Evolutionary conservation across 352 stramenopile species (phyloP), one percentile per base, ranked within the genome.

Genomic region (Globisporangium paddicum): DNA sequence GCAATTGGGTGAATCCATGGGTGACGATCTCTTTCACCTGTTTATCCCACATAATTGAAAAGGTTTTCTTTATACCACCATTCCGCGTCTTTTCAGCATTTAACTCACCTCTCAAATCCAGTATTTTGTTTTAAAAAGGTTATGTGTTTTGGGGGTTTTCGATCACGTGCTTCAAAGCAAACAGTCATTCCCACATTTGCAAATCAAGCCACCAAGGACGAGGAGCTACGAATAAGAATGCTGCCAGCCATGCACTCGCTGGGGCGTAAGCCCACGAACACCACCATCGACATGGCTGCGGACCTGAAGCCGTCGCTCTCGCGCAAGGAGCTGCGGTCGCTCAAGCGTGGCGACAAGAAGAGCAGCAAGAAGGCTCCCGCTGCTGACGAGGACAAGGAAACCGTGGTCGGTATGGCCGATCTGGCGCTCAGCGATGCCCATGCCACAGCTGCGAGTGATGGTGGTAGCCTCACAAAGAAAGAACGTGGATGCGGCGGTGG

Each of bases 311-410:
- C 63, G 9, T 68, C 55, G 40, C 64, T 79, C 13, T 84, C 74
- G 7, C 66, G 63, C n/a, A 84, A 84, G 60, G 74, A 84, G 58
- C 70, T 72, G 53, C 69, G 74, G 55, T 62, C 37, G n/a, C 60
- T 68, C n/a, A 77, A 73, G 57, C 67, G 64, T 11, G 57, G 52
- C 30, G 63, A 66, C 32, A 71, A 73, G 30, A 47, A 61, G 3
- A 28, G 57, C 38, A 32, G 35, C 11, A 65, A 60, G 49, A 42
- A 28, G 32, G 56, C 16, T n/a, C n/a, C n/a, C n/a, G n/a, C n/a
- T n/a, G 32, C 9, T 16, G 19, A 47, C 4, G 49, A 52, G 7
- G 34, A 46, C 16, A 47, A 54, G 28, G 45, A 42, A 9, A 55
- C 54, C 5, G 37, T 18, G 2, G 16, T n/a, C n/a, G n/a, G 19